phyloP scores from a whole-genome alignment of 2,329 filamentous ascomycete genomes.

The Ophiocordyceps australis region DNA sequence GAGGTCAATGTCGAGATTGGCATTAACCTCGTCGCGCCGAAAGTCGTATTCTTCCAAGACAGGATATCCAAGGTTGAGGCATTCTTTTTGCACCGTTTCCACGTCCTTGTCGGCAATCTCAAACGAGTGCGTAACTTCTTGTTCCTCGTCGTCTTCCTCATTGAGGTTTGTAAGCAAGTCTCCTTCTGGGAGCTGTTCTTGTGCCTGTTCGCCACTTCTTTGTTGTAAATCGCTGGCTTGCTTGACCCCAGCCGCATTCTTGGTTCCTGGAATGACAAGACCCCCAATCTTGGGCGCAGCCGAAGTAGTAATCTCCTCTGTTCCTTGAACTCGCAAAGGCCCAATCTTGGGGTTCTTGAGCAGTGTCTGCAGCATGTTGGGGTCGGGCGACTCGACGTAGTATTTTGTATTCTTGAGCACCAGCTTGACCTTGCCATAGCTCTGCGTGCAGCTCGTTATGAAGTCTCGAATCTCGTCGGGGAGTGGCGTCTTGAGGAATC shows the following conservation, averaged over 20 bases:
- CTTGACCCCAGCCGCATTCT: slow-evolving; percentile 74
- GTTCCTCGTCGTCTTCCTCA: slow-evolving; percentile 77
- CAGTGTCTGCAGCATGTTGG: slow-evolving; percentile 70
- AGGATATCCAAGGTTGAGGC: slow-evolving; percentile 69
- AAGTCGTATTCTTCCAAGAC: slow-evolving; percentile 97
- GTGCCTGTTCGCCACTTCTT: slow-evolving; percentile 15
- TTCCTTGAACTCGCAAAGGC: slow-evolving; percentile 55
- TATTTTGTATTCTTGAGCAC: slow-evolving; percentile 91
- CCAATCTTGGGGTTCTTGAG: slow-evolving; percentile 72
- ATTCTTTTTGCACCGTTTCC: slow-evolving; percentile 76
- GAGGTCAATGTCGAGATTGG: slow-evolving; percentile 85
- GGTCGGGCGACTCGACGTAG: slow-evolving; percentile 83
- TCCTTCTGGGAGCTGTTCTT: slow-evolving; percentile 35
- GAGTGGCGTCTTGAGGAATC: slow-evolving; percentile 74
- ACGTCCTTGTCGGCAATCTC: slow-evolving; percentile 72
- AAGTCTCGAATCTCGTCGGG: slow-evolving; percentile 67
- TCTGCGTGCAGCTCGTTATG: slow-evolving; percentile 64
- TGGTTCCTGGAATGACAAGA: slow-evolving; percentile 85
- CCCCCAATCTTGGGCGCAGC: slow-evolving; percentile 73
- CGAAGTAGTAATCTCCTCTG: slow-evolving; percentile 56
- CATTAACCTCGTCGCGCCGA: slow-evolving; percentile 72
- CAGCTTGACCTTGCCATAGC: slow-evolving; percentile 89
- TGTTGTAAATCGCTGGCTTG: slow-evolving; percentile 36
- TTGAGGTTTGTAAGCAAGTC: slow-evolving; percentile 58
- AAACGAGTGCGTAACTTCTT: slow-evolving; percentile 82